Percentiles rank a stretch among this genome's conserved stretches.
Conservation (phyloP, 352 stramenopile species). For the Phytophthora vignae region DNA sequence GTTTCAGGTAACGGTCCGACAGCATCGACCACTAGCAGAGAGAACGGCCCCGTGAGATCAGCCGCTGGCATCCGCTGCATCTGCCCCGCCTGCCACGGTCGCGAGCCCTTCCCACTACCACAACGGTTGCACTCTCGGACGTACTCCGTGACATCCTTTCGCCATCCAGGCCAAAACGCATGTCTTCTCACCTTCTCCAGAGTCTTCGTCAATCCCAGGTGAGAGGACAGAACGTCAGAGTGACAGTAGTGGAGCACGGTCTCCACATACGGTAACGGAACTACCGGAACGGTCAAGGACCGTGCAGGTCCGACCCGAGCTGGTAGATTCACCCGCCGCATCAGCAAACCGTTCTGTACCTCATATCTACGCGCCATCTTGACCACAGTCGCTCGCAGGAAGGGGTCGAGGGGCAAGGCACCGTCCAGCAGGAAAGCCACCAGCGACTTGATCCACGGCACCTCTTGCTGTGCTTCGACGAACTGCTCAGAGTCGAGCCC, state of each 20-base stretch:
- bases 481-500: not conserved
- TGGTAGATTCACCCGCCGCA: too few species aligned
- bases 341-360: too few species aligned
- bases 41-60: conserved; percentile 2
- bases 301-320: too few species aligned
- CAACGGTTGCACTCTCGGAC: not conserved
- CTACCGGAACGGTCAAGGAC: conserved; percentile 1
- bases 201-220: conserved; percentile 9
- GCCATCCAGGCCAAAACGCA: not conserved
- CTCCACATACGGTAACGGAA: conserved; percentile 7
- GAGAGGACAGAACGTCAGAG: conserved; percentile 1
- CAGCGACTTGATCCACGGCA: conserved; percentile 6
- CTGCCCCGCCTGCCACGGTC: conserved; percentile 1
- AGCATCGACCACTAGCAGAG: not conserved
- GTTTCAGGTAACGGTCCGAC: not conserved
- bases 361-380: too few species aligned
- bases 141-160: not conserved
- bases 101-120: not conserved
- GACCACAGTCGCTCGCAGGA: conserved; percentile 4
- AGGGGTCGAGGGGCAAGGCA: conserved; percentile 6
- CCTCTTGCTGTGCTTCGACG: not conserved
- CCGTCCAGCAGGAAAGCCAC: conserved; percentile 2
- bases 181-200: conserved; percentile 7
- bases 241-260: conserved; percentile 22
- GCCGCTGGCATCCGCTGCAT: conserved; percentile 13